These are phyloP conservation scores for Nicotiana knightiana DNA, from an alignment of 257 asterid species.

Conservation along the genomic window DNA sequence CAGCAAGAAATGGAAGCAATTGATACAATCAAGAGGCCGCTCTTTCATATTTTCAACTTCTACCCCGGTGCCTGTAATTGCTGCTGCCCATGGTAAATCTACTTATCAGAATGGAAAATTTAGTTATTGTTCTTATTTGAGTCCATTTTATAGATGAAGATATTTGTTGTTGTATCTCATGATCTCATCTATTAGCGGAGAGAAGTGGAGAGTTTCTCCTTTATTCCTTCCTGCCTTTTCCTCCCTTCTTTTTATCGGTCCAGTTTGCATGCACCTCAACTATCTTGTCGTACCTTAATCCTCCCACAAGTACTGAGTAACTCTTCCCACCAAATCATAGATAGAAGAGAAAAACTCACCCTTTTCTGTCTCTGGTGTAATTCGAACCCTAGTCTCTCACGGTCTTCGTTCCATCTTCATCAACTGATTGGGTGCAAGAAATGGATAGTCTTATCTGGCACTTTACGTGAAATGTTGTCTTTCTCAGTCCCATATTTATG, in stretches of 20 bases:
- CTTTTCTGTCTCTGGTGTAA: not conserved
- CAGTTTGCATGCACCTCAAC: not conserved
- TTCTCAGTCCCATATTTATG: not conserved
- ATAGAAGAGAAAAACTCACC: not conserved
- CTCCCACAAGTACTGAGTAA: not conserved
- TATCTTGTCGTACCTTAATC: not conserved
- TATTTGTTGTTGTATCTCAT: not conserved
- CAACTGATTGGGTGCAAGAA: not conserved
- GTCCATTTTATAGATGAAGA: not conserved
- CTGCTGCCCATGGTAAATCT: constrained; percentile 82
- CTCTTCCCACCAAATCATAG: not conserved
- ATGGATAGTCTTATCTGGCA: not conserved
- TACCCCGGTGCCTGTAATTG: constrained; percentile 83
- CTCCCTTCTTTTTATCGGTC: not conserved
- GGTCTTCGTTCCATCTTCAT: not conserved
- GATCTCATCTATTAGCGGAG: not conserved
- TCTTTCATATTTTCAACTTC: constrained; percentile 97
- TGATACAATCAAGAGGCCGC: constrained; percentile 93
- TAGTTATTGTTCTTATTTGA: not conserved
- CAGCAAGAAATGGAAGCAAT: constrained; percentile 96
- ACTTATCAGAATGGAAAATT: not conserved
- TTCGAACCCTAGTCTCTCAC: not conserved
- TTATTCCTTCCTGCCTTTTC: not conserved
- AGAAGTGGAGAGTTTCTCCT: not conserved
- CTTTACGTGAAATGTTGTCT: not conserved